Evolutionary conservation across 352 stramenopile genomes (phyloP), one percentile per base, ranked within the genome.

Genomic region (Hyaloperonospora arabidopsidis): DNA sequence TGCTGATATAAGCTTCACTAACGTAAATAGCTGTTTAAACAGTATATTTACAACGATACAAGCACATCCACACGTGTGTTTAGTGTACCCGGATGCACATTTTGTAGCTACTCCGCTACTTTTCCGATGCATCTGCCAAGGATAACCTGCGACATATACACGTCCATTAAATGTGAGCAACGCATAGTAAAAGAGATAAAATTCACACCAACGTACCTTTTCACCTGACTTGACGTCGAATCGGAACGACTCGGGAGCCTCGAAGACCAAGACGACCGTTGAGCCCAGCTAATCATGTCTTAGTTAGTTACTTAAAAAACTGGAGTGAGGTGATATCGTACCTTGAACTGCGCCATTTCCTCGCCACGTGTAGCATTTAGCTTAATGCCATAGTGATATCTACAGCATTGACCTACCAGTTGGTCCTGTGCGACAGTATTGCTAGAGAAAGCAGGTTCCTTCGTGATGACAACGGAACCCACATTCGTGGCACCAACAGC

Each of bases 401-500:
- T 65, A 47, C 85, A 54, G 44, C 72, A 87, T 49, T 79, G 63
- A 38, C 76, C 76, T 13, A 83, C 66, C 15, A 79, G 56, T 38
- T 41, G 2, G 38, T 89, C 76, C 52, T 91, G 80, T 2, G 58
- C 66, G 45, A 65, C 66, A 25, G 70, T 79, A 49, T 92, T 92
- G 0, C 75, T 82, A 40, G 61, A 61, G 35, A 89, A 76, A 17
- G 86, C 71, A 0, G 78, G 77, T 50, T 94, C 84, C 23, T 80
- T 76, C 22, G 67, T 66, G 14, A 94, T 52, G 11, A 69, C 68
- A 65, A 94, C 93, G 10, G 82, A 93, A n/a, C 84, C 84, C 5
- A 94, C 84, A 45, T 94, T 94, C 11, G 82, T 87, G n/a, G 84
- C 84, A 15, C 84, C 84, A 21, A 94, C 84, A 32, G 83, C 81